Evolutionary conservation across 164 flowering plant species (phyloP), one percentile per base, ranked within the genome.

Genomic region (Magnolia kwangsiensis): DNA sequence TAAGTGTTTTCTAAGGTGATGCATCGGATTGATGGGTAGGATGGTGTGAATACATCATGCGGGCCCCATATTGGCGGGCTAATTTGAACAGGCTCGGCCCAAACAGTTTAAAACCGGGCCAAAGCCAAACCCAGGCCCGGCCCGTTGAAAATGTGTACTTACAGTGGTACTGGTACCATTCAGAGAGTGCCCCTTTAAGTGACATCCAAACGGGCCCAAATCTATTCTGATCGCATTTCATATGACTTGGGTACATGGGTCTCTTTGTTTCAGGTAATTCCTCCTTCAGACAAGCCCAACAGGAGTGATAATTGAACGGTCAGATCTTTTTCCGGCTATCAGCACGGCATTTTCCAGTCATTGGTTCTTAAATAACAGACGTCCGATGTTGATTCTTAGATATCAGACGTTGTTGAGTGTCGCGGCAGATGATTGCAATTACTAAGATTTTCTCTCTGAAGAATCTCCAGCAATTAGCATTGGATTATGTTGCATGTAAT

Each of bases 291-390:
- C 79, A 92, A 92, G 86, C 94, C 96, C 7, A 70, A 72, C 2
- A 84, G 94, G 72, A 92, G 96, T 65, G 96, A 87, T 8, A 83
- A 76, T 23, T 90, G 82, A 89, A 70, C 20, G 21, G 7, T 37
- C 45, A 5, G 45, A 37, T 37, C 45, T 37, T 37, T 37, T 37
- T 2, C 45, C 45, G 7, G 45, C 7, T 37, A 37, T 37, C 45
- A 37, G 45, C 45, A 37, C 45, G 7, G 45, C 45, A 37, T 37
- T 37, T 37, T 37, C 45, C 45, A 37, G 3, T 0, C 45, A 37
- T 37, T 37, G 45, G 45, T 37, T 37, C 3, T 37, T 5, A 37
- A 55, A 55, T 55, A 55, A 55, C 61, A 10, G 16, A 10, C 45
- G 45, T 37, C 45, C 0, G 45, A 37, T 37, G 45, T 37, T 37